Percentiles rank a stretch among this genome's conserved stretches.
Conservation (phyloP, 192 early-diverging fungal species). For the Spizellomyces sp. region DNA sequence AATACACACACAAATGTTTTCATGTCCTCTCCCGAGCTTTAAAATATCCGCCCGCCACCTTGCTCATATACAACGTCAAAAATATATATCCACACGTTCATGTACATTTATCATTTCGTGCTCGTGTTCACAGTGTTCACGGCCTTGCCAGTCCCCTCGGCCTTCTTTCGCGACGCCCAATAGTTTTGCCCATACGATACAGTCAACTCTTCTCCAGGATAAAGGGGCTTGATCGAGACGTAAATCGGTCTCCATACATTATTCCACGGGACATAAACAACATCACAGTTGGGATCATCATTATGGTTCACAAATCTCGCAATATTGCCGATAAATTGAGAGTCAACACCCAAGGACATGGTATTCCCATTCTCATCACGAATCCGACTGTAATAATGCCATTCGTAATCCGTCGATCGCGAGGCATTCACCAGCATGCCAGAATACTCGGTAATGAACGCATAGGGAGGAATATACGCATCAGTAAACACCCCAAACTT, state of each 20-base stretch:
- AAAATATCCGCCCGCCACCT: no score
- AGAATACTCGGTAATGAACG: constrained; percentile 18
- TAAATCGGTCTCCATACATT: constrained; percentile 26
- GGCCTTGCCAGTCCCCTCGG: no score
- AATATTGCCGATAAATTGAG: constrained; percentile 26
- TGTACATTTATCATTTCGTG: no score
- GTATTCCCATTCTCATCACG: constrained; percentile 8
- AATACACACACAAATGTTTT: no score
- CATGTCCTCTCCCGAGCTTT: no score
- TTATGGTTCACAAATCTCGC: constrained; percentile 35
- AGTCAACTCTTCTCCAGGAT: constrained; percentile 28
- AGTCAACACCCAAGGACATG: constrained; percentile 18
- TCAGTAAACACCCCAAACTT: constrained; percentile 28
- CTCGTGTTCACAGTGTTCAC: no score
- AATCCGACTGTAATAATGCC: constrained; percentile 17
- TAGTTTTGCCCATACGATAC: constrained; percentile 30
- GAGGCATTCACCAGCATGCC: constrained; percentile 22
- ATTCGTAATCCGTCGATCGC: constrained; percentile 22
- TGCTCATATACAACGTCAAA: no score
- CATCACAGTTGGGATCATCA: constrained; percentile 29
- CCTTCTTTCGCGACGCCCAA: constrained; percentile 12
- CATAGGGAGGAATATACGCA: constrained; percentile 9
- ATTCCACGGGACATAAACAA: constrained; percentile 25
- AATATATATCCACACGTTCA: no score
- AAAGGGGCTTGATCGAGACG: constrained; percentile 10